phyloP scores from a whole-genome alignment of 1,284 basidiomycete genomes.

The Malassezia obtusa region DNA sequence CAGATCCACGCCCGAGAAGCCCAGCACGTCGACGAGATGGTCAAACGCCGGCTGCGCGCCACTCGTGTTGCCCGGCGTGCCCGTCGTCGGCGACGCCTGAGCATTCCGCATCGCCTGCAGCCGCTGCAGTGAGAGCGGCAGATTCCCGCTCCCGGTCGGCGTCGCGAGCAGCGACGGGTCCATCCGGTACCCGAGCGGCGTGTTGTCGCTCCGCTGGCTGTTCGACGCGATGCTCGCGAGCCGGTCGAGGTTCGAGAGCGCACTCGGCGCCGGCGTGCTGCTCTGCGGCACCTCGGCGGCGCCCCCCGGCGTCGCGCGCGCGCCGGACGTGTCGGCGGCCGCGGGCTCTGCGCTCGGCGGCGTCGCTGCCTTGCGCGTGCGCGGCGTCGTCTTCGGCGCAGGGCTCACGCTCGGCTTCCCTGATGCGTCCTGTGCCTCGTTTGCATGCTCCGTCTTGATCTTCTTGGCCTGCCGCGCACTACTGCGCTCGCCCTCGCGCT shows the following conservation, averaged over 20 bases:
- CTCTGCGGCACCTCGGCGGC: background rate
- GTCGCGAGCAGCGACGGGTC: conserved; percentile 6
- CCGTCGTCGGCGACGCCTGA: conserved; percentile 1
- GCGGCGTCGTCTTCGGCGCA: background rate
- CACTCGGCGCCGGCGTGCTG: background rate
- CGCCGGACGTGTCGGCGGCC: too few species aligned
- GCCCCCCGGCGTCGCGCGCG: background rate
- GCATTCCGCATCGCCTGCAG: conserved; percentile 13
- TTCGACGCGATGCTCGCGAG: conserved; percentile 10
- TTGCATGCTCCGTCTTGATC: conserved; percentile 13
- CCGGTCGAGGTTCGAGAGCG: conserved; percentile 7
- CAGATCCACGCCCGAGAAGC: conserved; percentile 38
- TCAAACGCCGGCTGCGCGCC: conserved; percentile 17
- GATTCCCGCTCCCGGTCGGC: background rate
- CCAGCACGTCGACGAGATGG: conserved; percentile 39
- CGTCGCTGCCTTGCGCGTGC: background rate
- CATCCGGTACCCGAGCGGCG: background rate
- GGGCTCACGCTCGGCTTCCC: background rate
- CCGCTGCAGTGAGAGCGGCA: conserved; percentile 16
- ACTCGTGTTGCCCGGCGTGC: background rate
- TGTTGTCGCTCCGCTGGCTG: conserved; percentile 8
- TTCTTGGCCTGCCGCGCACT: conserved; percentile 4
- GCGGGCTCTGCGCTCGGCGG: background rate
- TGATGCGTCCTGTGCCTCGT: background rate
- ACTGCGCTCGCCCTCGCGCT: background rate